Evolutionary conservation across 805 yeast species (phyloP), one percentile per base, ranked within the genome.

Genomic region (Limtongia smithiae): DNA sequence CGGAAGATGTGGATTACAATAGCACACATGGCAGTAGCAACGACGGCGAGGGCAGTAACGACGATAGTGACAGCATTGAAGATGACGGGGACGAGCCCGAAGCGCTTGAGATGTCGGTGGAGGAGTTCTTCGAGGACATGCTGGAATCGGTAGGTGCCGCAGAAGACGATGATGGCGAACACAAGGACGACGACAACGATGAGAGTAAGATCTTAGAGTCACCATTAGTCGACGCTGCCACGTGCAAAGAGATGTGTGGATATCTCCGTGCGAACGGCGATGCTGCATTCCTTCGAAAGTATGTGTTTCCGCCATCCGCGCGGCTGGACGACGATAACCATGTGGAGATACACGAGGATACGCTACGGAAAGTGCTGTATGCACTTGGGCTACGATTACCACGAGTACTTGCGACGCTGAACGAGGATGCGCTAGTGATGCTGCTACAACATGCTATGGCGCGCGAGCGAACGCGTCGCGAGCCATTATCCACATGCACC

Each of bases 391-490:
- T 49, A 9, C 48, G 51, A 17, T 17, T 53, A 8, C 40, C 49
- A 14, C 42, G 55, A 2, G 53, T 64, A 32, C 60, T 65, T 15
- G 65, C 63, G 14, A 70, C 67, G 32, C 65, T 71, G 12, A 65
- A 68, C 44, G 76, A 75, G 49, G 77, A 75, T 45, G 68, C 69
- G 44, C n/a, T 51, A 18, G n/a, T 33, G 12, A 35, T 44, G 30
- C 71, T 70, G 51, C 68, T 80, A 22, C 31, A 25, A 18, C 36
- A 73, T 46, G 89, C 87, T 8, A 80, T 86, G 68, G 76, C 77
- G 48, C 78, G 77, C 58, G 87, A 84, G 9, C 61, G 77, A 25
- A 65, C 71, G 35, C 75, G 80, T 47, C 74, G 94, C 51, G 68
- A 77, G 2, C 70, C 85, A 53, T 60, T 83, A 21, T 72, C 75